These are phyloP conservation scores for Vigna hirtella DNA, from an alignment of 306 rosid species.

Conservation along the genomic window DNA sequence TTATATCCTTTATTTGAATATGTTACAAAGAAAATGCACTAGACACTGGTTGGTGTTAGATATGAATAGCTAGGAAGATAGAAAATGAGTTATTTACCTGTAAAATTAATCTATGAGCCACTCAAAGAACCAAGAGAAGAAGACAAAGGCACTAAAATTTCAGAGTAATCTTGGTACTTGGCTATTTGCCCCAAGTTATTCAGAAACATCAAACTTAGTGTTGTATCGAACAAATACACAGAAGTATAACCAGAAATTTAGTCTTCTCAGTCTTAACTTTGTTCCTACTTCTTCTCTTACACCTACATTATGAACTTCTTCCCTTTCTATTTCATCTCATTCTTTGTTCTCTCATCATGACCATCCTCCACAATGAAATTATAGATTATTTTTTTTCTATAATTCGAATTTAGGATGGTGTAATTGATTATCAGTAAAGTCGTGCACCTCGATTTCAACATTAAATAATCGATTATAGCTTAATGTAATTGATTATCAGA, in stretches of 20 bases:
- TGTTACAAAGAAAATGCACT: conserved; percentile 29
- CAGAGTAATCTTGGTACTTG: conserved; percentile 65
- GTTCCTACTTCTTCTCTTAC: conserved; percentile 72
- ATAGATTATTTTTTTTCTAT: conserved; percentile 39
- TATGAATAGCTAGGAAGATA: neutral
- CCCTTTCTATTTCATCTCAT: conserved; percentile 1
- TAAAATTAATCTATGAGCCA: conserved; percentile 68
- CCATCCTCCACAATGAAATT: conserved; percentile 52
- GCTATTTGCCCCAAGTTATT: conserved; percentile 88
- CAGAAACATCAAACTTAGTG: conserved; percentile 70
- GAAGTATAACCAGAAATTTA: conserved; percentile 82
- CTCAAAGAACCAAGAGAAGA: conserved; percentile 89
- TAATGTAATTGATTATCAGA: too few species aligned
- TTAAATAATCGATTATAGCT: too few species aligned
- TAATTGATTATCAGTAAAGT: too few species aligned
- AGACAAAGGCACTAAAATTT: conserved; percentile 71
- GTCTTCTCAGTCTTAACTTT: conserved; percentile 60
- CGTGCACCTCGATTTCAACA: too few species aligned
- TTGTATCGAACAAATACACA: conserved; percentile 68
- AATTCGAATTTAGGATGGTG: too few species aligned
- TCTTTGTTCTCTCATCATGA: conserved; percentile 22
- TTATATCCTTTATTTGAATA: conserved; percentile 12
- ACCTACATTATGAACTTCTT: conserved; percentile 13
- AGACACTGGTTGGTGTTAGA: neutral
- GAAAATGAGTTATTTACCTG: conserved; percentile 49